Evolutionary conservation across 257 asterid species (phyloP), one percentile per base, ranked within the genome.

Genomic region (Euphrasia confusa): DNA sequence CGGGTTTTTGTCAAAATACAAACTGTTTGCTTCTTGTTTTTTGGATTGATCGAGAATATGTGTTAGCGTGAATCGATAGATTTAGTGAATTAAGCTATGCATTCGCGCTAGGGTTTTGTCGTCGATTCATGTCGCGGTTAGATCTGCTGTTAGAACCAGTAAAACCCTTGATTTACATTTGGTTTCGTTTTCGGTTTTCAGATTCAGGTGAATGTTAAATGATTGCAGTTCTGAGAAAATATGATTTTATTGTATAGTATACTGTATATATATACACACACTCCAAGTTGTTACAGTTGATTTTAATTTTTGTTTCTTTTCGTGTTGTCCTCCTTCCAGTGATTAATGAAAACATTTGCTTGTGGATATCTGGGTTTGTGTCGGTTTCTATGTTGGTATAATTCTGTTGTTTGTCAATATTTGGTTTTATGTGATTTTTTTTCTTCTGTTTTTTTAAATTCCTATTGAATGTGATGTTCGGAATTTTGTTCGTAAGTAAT

Each of bases 121-220:
- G 18, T 68, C 48, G 69, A 58, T 45, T 18, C 45, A n/a, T 12
- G 2, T 55, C 24, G 4, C 48, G 57, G 67, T 64, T 68, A 72
- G 72, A 76, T 76, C 77, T 69, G 77, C 49, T 40, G 61, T 72
- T 54, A 55, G 71, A 71, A 59, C 42, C 26, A 11, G 56, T 63
- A 28, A 18, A 54, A 54, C 3, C 14, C 52, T 24, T 44, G 26
- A 15, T 56, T 18, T 27, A 10, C 65, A 54, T 58, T 59, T 33
- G 2, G 13, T 7, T 37, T 18, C 58, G 58, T 37, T 37, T 67
- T 69, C 11, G 49, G 4, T 50, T 72, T 60, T 32, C 26, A n/a
- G 59, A 27, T 35, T 64, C 59, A 54, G 60, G 27, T 39, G 50
- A 54, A 56, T 50, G 42, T 48, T 33, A 26, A 37, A 60, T 9